Evolutionary conservation across 768 basidiomycete genomes (phyloP), one percentile per base, ranked within the genome.

Genomic region (Multifurca ochricompacta): DNA sequence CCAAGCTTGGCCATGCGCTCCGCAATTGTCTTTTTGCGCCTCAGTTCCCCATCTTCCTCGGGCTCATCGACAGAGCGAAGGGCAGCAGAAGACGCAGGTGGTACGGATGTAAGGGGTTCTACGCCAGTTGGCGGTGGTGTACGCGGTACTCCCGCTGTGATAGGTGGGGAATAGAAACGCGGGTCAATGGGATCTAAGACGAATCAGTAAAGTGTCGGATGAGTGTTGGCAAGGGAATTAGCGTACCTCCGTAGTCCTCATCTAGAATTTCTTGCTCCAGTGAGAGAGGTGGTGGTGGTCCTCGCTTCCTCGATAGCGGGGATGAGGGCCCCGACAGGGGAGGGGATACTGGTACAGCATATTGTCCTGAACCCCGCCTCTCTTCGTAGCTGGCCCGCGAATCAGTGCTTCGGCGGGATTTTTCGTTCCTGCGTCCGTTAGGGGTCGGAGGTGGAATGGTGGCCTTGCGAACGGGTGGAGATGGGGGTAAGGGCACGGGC

Each of bases 1-100:
- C 93, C 91, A 0, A 96, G 74, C 63, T 83, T 90, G 1, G 92
- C 92, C 92, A 96, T 94, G n/a, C 93, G 78, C 54, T 95, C 91
- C 1, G 92, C 91, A 34, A 96, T 88, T 1, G 87, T 87, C 28
- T 75, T 76, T 21, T 83, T 77, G 44, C 83, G 75, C 2, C 68
- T 59, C 10, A 67, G 64, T 19, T 73, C 75, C 8, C 67, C 69
- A 21, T 79, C 76, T 52, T 78, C 79, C 1, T 71, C 71, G 47
- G 78, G 75, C 54, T 67, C 64, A 23, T 58, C 27, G 28, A 32
- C 44, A 23, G 41, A 32, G 10, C 18, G 42, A 10, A 7, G 37
- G 19, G 40, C 39, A 3, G 47, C 13, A 8, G 47, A 3, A n/a
- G 54, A 45, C 6, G 59, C 14, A 18, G 43, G 46, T 1, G 57